phyloP scores from a whole-genome alignment of 768 basidiomycete genomes.

The Asterophora lycoperdoides region DNA sequence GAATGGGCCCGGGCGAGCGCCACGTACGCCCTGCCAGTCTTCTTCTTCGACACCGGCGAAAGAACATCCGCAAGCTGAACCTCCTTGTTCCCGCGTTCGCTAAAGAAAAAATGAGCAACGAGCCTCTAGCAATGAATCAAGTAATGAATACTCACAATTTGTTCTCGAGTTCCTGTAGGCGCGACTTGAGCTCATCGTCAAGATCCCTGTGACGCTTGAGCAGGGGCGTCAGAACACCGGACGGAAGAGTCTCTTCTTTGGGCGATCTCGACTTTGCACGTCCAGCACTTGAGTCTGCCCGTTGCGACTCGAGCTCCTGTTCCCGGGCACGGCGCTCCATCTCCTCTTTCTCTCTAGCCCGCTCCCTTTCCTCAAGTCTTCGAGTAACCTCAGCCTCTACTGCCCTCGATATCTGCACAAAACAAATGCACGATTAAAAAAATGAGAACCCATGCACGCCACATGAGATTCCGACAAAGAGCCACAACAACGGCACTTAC shows the following conservation, averaged over 20 bases:
- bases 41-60: conserved; percentile 74
- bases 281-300: conserved; percentile 15
- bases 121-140: conserved; percentile 2
- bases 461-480: no score
- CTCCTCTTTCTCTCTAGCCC: conserved; percentile 34
- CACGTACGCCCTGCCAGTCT: conserved; percentile 80
- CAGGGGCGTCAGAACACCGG: conserved; percentile 55
- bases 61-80: conserved; percentile 55
- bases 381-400: conserved; percentile 73
- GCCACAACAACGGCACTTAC: conserved; percentile 32
- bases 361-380: conserved; percentile 51
- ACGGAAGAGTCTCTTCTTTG: conserved; percentile 36
- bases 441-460: not conserved
- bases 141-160: conserved; percentile 53
- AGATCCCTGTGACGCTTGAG: conserved; percentile 63
- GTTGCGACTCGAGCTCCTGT: conserved; percentile 24
- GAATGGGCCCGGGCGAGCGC: conserved; percentile 77
- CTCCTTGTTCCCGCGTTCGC: conserved; percentile 61
- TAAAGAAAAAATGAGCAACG: conserved; percentile 19
- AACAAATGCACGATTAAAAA: not conserved
- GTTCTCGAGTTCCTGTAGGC: conserved; percentile 65
- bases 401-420: conserved; percentile 58
- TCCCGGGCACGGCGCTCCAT: conserved; percentile 32
- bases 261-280: conserved; percentile 31
- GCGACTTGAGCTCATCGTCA: conserved; percentile 60